Conservation (phyloP, 345 rosid species). For the Ceriops tagal region DNA sequence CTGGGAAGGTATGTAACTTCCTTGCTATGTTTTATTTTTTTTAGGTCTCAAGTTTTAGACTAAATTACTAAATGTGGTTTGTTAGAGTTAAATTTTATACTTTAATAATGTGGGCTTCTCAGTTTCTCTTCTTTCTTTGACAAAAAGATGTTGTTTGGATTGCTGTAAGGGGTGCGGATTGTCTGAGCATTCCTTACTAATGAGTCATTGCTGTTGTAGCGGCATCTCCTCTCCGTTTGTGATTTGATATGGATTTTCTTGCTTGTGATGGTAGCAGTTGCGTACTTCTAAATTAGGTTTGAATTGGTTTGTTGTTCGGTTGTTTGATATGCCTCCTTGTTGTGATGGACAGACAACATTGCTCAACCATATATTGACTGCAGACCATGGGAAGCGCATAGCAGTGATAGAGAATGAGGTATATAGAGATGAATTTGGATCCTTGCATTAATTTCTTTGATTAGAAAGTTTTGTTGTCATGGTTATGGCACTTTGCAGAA, state of each 20-base stretch:
- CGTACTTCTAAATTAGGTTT: too few relatives aligned
- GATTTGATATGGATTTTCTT: neutral
- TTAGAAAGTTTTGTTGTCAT: too few relatives aligned
- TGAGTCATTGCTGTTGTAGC: neutral
- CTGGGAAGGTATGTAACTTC: too few relatives aligned
- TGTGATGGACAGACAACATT: slow-evolving; percentile 68
- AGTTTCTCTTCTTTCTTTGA: neutral
- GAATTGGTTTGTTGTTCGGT: neutral
- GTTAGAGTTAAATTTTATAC: neutral
- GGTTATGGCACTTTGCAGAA: too few relatives aligned
- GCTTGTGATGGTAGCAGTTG: neutral
- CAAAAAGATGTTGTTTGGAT: neutral
- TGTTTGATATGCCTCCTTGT: neutral
- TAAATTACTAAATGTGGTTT: neutral
- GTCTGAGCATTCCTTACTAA: neutral
- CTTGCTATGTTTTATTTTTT: too few relatives aligned
- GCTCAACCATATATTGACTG: slow-evolving; percentile 84
- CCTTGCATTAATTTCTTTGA: too few relatives aligned
- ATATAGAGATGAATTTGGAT: neutral
- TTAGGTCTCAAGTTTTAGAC: too few relatives aligned
- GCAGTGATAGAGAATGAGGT: slow-evolving; percentile 99
- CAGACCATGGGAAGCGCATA: slow-evolving; percentile 88
- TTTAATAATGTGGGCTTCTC: neutral
- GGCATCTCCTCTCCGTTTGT: slow-evolving; percentile 22
- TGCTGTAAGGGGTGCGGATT: neutral